These are phyloP conservation scores for Radiomyces spectabilis DNA, from an alignment of 192 early-diverging fungal species.

Conservation along the genomic window DNA sequence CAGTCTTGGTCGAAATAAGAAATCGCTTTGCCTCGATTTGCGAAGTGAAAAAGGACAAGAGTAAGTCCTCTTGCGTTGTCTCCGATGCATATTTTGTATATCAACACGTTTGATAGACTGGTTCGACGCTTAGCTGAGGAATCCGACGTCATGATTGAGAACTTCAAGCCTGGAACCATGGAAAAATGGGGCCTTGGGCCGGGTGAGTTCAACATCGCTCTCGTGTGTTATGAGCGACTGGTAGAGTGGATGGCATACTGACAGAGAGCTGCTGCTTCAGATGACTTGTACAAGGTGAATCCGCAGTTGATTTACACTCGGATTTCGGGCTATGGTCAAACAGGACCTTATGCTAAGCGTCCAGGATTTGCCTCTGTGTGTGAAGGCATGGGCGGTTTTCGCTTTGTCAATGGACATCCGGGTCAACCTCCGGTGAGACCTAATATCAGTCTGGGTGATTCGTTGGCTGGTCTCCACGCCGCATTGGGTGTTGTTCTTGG, in stretches of 20 bases:
- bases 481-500: slow-evolving; percentile 33
- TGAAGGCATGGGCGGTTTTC: slow-evolving; percentile 41
- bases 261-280: slow-evolving; percentile 4
- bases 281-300: slow-evolving; percentile 32
- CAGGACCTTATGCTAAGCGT: slow-evolving; percentile 34
- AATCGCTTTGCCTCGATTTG: slow-evolving; percentile 37
- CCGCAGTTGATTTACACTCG: slow-evolving; percentile 37
- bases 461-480: slow-evolving; percentile 40
- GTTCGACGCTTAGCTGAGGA: slow-evolving; percentile 21
- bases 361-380: slow-evolving; percentile 46
- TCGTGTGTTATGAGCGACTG: neutral
- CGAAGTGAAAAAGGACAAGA: slow-evolving; percentile 29
- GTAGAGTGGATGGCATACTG: neutral
- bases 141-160: slow-evolving; percentile 44
- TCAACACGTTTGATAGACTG: slow-evolving; percentile 1
- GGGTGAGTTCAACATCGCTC: slow-evolving; percentile 6
- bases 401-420: slow-evolving; percentile 35
- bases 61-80: too few species aligned
- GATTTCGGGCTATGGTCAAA: slow-evolving; percentile 46
- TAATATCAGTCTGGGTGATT: slow-evolving; percentile 45
- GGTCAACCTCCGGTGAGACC: slow-evolving; percentile 36
- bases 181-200: slow-evolving; percentile 51
- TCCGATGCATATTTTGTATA: too few species aligned
- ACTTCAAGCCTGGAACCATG: slow-evolving; percentile 45
- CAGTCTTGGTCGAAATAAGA: slow-evolving; percentile 38